Base-by-base conservation (phyloP, 1,284 basidiomycete species). In the Ustilago hordei region DNA sequence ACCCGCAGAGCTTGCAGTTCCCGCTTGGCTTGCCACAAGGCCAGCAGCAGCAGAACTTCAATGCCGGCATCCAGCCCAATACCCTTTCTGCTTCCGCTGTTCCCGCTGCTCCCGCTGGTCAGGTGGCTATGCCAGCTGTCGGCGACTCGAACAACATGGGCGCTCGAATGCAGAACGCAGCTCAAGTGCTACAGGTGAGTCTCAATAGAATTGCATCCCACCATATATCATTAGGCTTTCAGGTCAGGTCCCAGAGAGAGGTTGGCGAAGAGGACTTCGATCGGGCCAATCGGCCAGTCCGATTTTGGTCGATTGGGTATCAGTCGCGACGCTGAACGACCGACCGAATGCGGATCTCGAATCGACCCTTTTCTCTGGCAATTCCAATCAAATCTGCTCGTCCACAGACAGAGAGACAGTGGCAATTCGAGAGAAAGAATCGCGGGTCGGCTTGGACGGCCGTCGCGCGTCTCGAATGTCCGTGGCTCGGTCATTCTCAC, bases 151-250 rank as follows among this genome's bases (percentile, higher is more conserved):
- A 50, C 38, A 61, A 53, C 55, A 55, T 55, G 60, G 55, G 60
- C 23, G 17, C 66, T 13, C 55, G 59, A 23, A 34, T 67, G 38
- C 69, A 69, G 36, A 74, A 77, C 35, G 69, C 70, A 36, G 59
- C 64, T 11, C 55, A 64, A 32, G 64, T 77, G 58, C n/a, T 77
- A 28, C 69, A 73, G 57, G 70, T 75, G 34, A 66, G 69, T 61
- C 23, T 45, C 45, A 53, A 3, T 35, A 47, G n/a, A 17, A 13
- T 19, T 28, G 39, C 39, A 17, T 50, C 9, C 48, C 6, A 32
- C 31, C 47, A 31, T 8, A 48, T 8, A 48, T 48, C 47, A 48
- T 17, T 19, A 48, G 4, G n/a, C 19, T 38, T 57, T 17, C 45
- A 36, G 53, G 55, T 50, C 48, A 28, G 48, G 48, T 31, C 48